These are phyloP conservation scores for Umbelopsis ramanniana DNA, from an alignment of 192 early-diverging fungal species.

Conservation along the genomic window DNA sequence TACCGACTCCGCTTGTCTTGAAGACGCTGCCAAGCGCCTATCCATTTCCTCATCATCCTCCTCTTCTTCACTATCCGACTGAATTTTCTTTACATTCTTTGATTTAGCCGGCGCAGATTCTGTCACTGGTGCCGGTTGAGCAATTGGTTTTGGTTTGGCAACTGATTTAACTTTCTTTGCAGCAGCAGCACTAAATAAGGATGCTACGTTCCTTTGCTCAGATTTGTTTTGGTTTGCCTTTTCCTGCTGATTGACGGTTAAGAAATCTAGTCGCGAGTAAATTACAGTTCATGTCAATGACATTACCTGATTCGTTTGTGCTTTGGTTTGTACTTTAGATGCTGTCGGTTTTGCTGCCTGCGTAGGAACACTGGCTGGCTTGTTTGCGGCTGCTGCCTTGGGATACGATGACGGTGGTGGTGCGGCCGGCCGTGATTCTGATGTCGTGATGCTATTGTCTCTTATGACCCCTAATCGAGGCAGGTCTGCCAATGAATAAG, in stretches of 20 bases:
- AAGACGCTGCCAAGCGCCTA: constrained; percentile 7
- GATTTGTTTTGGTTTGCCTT: neutral
- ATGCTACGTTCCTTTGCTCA: neutral
- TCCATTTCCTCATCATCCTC: constrained; percentile 18
- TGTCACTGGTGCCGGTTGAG: neutral
- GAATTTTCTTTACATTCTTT: neutral
- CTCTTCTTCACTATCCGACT: constrained; percentile 10
- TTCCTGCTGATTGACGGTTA: neutral
- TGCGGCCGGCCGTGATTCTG: neutral
- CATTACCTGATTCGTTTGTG: too few relatives aligned
- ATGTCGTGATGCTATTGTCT: neutral
- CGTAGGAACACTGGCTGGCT: neutral
- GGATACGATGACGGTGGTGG: neutral
- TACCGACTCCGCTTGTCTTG: neutral
- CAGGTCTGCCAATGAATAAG: neutral
- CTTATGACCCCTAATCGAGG: neutral
- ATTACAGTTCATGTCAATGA: neutral
- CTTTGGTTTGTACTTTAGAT: neutral
- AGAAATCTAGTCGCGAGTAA: neutral
- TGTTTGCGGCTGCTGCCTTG: neutral
- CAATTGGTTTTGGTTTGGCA: neutral
- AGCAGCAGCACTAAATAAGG: neutral
- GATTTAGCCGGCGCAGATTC: neutral
- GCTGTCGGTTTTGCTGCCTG: neutral
- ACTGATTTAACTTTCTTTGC: neutral